phyloP scores from a whole-genome alignment of 495 filamentous ascomycete genomes.

The Talaromyces thailandensis region DNA sequence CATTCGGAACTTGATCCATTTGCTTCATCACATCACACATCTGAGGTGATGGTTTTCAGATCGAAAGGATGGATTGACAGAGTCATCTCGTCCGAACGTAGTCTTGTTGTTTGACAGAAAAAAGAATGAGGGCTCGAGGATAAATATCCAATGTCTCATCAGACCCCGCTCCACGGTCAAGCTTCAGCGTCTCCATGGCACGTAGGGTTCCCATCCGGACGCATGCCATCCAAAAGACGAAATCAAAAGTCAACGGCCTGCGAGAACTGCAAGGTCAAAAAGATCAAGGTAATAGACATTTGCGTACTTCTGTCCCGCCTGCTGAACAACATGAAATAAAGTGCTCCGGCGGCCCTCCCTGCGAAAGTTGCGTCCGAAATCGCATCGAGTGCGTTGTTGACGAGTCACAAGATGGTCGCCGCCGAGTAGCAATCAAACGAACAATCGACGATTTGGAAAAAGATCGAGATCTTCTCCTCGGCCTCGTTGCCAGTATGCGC shows the following conservation, averaged over 20 bases:
- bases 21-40: neutral
- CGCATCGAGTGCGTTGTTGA: slow-evolving; percentile 20
- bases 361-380: slow-evolving; percentile 21
- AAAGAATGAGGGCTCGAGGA: neutral
- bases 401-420: slow-evolving; percentile 22
- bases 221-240: neutral
- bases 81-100: neutral
- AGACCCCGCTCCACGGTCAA: neutral
- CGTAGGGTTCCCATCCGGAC: neutral
- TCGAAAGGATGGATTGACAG: neutral
- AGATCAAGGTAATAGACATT: neutral
- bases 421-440: slow-evolving; percentile 21
- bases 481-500: slow-evolving; percentile 17
- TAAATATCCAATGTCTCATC: neutral
- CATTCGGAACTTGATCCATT: neutral
- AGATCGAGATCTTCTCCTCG: slow-evolving; percentile 18
- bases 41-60: neutral
- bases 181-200: neutral
- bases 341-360: slow-evolving; percentile 21
- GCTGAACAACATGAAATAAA: neutral
- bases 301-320: neutral
- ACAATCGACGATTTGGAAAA: slow-evolving; percentile 25
- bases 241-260: neutral
- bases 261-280: neutral
- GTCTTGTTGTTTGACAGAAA: neutral